A percentile compares a stretch with the other conserved stretches of the same genome.
Conservation (phyloP, 495 filamentous ascomycete species). For the Aspergillus taichungensis region DNA sequence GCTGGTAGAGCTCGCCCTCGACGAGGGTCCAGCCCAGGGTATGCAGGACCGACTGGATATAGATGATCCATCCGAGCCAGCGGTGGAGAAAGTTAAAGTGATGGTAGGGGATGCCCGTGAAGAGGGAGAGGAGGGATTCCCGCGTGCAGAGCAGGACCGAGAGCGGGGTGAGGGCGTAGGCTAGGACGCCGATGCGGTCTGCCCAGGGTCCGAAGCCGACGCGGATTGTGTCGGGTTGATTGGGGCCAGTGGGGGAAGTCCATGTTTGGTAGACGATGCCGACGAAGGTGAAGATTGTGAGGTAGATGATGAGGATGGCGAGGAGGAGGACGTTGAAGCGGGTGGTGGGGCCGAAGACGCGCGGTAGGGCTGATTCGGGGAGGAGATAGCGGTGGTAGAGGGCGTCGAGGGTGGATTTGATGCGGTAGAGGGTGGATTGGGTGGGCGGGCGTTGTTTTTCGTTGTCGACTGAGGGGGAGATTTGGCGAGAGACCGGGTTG, state of each 20-base stretch:
- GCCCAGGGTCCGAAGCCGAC: slow-evolving; percentile 51
- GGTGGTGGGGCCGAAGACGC: slow-evolving; percentile 30
- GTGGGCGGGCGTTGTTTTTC: slow-evolving; percentile 1
- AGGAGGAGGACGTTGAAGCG: slow-evolving; percentile 43
- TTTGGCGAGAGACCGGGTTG: slow-evolving; percentile 6
- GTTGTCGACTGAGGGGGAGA: slow-evolving; percentile 1
- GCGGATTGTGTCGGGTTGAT: slow-evolving; percentile 44
- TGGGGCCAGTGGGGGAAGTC: slow-evolving; percentile 46
- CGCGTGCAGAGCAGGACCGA: slow-evolving; percentile 49
- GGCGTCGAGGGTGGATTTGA: slow-evolving; percentile 9
- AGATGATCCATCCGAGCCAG: slow-evolving; percentile 56
- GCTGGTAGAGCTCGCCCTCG: slow-evolving; percentile 53
- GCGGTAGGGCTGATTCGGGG: slow-evolving; percentile 21
- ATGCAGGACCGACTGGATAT: slow-evolving; percentile 51
- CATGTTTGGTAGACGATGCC: slow-evolving; percentile 51
- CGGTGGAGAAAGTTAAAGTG: slow-evolving; percentile 63
- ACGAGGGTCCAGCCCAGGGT: slow-evolving; percentile 59
- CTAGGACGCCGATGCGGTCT: slow-evolving; percentile 53
- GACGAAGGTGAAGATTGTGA: slow-evolving; percentile 54
- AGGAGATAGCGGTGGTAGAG: slow-evolving; percentile 24
- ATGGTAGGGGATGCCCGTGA: slow-evolving; percentile 59
- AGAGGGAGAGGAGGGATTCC: slow-evolving; percentile 50
- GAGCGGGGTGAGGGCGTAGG: slow-evolving; percentile 58
- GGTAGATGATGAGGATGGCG: slow-evolving; percentile 40
- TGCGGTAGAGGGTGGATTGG: slow-evolving; percentile 9